Base-by-base conservation (phyloP, 2,329 filamentous ascomycete species). In the Calonectria pseudoreteaudii region DNA sequence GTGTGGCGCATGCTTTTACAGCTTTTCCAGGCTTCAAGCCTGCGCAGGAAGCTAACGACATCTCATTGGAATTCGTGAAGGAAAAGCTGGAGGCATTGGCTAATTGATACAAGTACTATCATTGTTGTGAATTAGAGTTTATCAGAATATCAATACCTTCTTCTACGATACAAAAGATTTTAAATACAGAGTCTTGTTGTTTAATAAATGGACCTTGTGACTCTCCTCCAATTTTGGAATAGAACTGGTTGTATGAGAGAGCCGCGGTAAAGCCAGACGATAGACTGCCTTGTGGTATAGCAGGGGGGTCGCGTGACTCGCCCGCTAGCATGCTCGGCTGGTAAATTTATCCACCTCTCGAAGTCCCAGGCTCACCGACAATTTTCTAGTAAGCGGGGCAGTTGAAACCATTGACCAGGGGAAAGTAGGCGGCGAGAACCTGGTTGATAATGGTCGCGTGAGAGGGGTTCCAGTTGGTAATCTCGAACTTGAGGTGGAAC, bases 371-470 rank as follows among this genome's bases (percentile, higher is more conserved):
- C 41, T 44, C 7, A 10, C 41, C 41, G 8, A 44, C 41, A n/a
- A n/a, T 18, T 20, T 5, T 14, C 23, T 64, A 64, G 31, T 64
- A 64, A 11, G 58, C 58, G 30, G 58, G 36, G 58, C 58, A 64
- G 38, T 64, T 64, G 18, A 64, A 64, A 8, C 36, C 58, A 11
- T 64, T 64, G 23, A 64, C 58, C 36, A 64, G 23, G 26, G 58
- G 38, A 3, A 64, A 64, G 36, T 64, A 64, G 13, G 58, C 58
- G 58, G 58, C 58, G 14, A 62, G n/a, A 44, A 44, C 34, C 18
- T 62, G 58, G 58, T 62, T 62, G 58, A 62, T 62, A 16, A 62
- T 62, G 23, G 58, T 62, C n/a, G 58, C 58, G 10, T 62, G 58
- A 9, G 58, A 62, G 23, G 58, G 58, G 58, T 62, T 62, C 58